These are phyloP conservation scores for Paramecium sonneborni DNA, from an alignment of 73 alveolate genomes.

Conservation along the genomic window DNA sequence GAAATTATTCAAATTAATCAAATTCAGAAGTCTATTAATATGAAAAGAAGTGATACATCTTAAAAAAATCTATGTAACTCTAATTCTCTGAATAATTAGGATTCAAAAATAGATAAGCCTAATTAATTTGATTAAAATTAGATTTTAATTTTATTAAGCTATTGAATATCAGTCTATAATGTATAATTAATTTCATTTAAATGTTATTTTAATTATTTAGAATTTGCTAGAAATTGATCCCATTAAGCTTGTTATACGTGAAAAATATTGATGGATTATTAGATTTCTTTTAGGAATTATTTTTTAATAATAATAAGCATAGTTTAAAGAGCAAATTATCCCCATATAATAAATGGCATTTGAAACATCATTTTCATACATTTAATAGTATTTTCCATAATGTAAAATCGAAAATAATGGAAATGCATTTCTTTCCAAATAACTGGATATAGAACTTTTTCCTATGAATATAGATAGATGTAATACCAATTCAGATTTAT, in stretches of 20 bases:
- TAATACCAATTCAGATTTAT: neutral
- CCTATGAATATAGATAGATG: neutral
- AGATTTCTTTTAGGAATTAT: neutral
- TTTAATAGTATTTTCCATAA: neutral
- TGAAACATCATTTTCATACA: neutral
- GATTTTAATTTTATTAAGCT: neutral
- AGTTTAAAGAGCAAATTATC: neutral
- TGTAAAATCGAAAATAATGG: neutral
- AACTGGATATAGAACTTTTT: neutral
- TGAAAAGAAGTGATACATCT: neutral
- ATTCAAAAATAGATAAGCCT: neutral
- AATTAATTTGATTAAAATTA: neutral
- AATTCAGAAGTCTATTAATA: neutral
- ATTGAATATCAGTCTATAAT: neutral
- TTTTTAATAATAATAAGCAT: neutral
- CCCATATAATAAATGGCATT: neutral
- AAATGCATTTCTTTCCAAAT: neutral
- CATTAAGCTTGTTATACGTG: neutral
- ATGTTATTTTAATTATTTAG: neutral
- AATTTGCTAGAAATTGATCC: neutral
- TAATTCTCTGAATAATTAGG: neutral
- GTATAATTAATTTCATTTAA: neutral
- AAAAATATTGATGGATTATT: neutral
- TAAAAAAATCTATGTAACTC: neutral
- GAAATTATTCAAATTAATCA: neutral